Conservation (phyloP, 306 rosid species). For the Quercus bicolor region DNA sequence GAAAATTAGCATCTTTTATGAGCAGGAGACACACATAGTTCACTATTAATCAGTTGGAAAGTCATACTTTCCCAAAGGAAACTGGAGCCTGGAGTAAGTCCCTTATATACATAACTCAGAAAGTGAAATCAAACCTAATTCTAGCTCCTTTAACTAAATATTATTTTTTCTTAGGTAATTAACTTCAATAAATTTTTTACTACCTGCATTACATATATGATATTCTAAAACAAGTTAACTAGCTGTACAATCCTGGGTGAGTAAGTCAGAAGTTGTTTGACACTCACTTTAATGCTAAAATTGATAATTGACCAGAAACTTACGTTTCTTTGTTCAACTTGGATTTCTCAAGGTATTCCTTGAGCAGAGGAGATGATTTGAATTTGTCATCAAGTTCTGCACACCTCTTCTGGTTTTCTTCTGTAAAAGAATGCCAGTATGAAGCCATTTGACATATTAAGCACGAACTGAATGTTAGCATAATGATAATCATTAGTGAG, state of each 20-base stretch:
- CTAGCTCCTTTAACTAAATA: neutral
- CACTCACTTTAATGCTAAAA: neutral
- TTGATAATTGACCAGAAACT: conserved; percentile 1
- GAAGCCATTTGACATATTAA: conserved; percentile 7
- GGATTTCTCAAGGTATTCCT: conserved; percentile 70
- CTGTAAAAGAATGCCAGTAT: no score
- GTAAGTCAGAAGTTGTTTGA: neutral
- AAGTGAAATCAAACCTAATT: neutral
- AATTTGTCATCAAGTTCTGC: conserved; percentile 79
- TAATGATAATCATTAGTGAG: neutral
- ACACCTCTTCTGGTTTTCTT: no score
- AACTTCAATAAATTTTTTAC: neutral
- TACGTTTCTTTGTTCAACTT: conserved; percentile 84
- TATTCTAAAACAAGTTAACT: neutral
- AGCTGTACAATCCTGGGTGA: neutral
- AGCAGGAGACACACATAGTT: neutral
- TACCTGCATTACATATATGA: neutral
- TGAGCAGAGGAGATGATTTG: conserved; percentile 60
- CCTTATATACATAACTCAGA: neutral
- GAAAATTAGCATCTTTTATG: neutral
- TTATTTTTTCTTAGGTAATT: no score
- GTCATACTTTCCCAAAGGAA: no score
- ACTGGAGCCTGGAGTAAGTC: neutral
- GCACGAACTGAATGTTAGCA: conserved; percentile 1
- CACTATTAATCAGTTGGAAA: no score